Base-by-base conservation (phyloP, 1,284 basidiomycete genomes). In the Rugosomyces carneus region DNA sequence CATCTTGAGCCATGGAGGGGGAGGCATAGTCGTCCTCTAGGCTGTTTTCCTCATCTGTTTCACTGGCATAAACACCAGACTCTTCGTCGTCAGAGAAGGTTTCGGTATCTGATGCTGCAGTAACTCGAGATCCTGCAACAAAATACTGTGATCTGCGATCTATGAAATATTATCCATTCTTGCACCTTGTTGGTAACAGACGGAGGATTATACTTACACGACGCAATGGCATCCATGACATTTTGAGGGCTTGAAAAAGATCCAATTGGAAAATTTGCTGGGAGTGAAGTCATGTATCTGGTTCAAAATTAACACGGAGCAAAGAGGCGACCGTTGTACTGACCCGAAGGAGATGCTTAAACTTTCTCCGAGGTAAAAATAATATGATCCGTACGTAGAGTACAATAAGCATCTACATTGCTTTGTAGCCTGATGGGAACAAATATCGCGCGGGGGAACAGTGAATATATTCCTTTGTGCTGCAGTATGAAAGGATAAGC, bases 71-170 rank as follows among this genome's bases (percentile, higher is more conserved):
- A 15, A 6, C 9, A 24, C 66, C 64, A 29, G 31, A 34, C 3
- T 72, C 68, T 29, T 51, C 60, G 40, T 58, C 52, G 45, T 66
- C 68, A 10, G 62, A 65, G 27, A 51, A 46, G 6, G 43, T 48
- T 26, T 50, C 49, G 21, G 41, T 26, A 26, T 72, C 72, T n/a
- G 71, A 69, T 13, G 69, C 69, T 31, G 71, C 69, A 20, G 72
- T 73, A 10, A 81, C 72, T 38, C 72, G 71, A 10, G 80, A 78
- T 42, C 75, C 78, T 21, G 78, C 77, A 26, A 75, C 69, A 5
- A 84, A 72, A 54, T 76, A 80, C 57, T 83, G 79, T 2, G 79
- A 64, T 32, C 81, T 52, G 35, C 49, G 53, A 40, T 55, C 55
- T 57, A 38, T 27, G 8, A 4, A 43, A 29, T 29, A n/a, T 11